phyloP scores from a whole-genome alignment of 805 yeast genomes.

The Starmerella vitae region DNA sequence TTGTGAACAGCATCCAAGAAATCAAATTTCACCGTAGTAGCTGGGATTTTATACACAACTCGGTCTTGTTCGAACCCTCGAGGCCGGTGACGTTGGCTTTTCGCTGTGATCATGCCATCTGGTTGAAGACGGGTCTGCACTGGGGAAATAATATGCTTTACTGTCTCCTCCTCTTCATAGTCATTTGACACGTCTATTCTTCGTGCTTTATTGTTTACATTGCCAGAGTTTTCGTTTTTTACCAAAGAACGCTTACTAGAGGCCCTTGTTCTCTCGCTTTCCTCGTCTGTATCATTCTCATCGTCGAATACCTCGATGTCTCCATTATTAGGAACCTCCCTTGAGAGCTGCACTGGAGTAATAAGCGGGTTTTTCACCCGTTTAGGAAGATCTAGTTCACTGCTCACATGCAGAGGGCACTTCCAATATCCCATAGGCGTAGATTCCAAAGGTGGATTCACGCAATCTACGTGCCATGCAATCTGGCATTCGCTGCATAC shows the following conservation, averaged over 20 bases:
- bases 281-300: constrained; percentile 29
- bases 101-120: constrained; percentile 6
- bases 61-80: constrained; percentile 28
- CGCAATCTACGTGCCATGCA: constrained; percentile 20
- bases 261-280: constrained; percentile 26
- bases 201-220: background rate
- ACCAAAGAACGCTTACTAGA: constrained; percentile 15
- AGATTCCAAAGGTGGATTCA: constrained; percentile 14
- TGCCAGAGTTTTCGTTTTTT: background rate
- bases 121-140: constrained; percentile 4
- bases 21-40: constrained; percentile 52
- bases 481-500: constrained; percentile 73
- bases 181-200: too few species aligned
- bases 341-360: constrained; percentile 41
- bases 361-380: constrained; percentile 38
- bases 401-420: constrained; percentile 18
- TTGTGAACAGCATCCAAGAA: constrained; percentile 43
- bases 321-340: constrained; percentile 43
- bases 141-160: constrained; percentile 3
- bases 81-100: constrained; percentile 12
- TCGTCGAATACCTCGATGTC: constrained; percentile 40
- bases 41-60: constrained; percentile 52
- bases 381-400: constrained; percentile 17
- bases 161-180: constrained; percentile 8
- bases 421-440: constrained; percentile 17